phyloP scores from a whole-genome alignment of 371 early-diverging fungal species.

The Zychaea mexicana region DNA sequence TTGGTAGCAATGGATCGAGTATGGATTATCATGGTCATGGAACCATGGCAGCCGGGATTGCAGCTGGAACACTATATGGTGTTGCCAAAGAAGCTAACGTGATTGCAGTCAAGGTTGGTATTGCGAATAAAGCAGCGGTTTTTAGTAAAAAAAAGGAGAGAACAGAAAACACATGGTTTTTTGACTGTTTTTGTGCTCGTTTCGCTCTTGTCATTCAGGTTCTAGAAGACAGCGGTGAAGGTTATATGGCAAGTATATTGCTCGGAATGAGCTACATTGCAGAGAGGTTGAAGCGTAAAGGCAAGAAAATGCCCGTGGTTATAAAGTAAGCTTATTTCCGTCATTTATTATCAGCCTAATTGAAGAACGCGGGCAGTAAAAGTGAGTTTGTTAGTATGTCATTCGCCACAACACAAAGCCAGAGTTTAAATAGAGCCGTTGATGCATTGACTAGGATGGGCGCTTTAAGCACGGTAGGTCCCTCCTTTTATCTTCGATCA shows the following conservation, averaged over 20 bases:
- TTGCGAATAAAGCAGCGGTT: neutral
- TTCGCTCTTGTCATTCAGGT: too few relatives aligned
- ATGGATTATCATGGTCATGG: conserved; percentile 71
- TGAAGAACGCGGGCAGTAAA: neutral
- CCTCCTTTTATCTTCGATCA: too few relatives aligned
- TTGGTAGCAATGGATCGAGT: conserved; percentile 13
- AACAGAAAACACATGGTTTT: too few relatives aligned
- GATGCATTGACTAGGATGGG: conserved; percentile 11
- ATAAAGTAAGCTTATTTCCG: neutral
- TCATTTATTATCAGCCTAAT: neutral
- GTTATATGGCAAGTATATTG: conserved; percentile 54
- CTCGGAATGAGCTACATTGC: conserved; percentile 45
- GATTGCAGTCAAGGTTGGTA: conserved; percentile 54
- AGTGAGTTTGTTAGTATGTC: conserved; percentile 13
- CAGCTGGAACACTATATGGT: conserved; percentile 56
- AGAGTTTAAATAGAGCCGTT: conserved; percentile 18
- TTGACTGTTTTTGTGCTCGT: too few relatives aligned
- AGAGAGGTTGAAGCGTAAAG: neutral
- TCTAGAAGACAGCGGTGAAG: conserved; percentile 45
- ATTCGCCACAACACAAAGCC: conserved; percentile 9
- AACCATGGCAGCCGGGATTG: conserved; percentile 62
- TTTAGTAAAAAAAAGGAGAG: neutral
- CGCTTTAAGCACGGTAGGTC: conserved; percentile 9
- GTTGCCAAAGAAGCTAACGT: conserved; percentile 63
- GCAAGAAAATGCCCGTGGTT: neutral